A percentile compares a stretch with the other conserved stretches of the same genome.
These are phyloP conservation scores for Nitzschia inconspicua DNA, from an alignment of 108 stramenopile species.

Conservation along the genomic window DNA sequence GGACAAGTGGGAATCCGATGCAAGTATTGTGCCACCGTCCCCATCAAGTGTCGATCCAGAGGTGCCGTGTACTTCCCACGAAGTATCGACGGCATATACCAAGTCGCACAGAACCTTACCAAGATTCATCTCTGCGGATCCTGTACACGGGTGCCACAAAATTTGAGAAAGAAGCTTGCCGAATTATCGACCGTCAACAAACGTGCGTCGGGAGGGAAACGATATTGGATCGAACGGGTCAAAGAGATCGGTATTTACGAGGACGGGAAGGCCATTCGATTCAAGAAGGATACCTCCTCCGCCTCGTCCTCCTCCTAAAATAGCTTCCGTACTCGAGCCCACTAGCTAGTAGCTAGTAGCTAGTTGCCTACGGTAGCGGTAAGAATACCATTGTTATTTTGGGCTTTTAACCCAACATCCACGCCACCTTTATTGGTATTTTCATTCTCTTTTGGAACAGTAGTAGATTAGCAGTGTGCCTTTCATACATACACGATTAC, in stretches of 20 bases:
- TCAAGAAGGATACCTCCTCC: too few relatives aligned
- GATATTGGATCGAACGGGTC: constrained; percentile 3
- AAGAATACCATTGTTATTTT: too few relatives aligned
- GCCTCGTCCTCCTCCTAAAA: too few relatives aligned
- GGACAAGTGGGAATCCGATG: constrained; percentile 39
- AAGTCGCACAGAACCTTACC: constrained; percentile 9
- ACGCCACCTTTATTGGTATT: too few relatives aligned
- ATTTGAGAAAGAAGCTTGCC: neutral
- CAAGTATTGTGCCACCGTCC: constrained; percentile 14
- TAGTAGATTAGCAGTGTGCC: too few relatives aligned
- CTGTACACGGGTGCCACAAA: neutral
- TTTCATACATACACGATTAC: too few relatives aligned
- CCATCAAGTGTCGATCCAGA: constrained; percentile 1
- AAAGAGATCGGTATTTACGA: constrained; percentile 10
- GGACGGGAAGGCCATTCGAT: constrained; percentile 1
- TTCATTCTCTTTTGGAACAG: too few relatives aligned
- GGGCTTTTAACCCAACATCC: too few relatives aligned
- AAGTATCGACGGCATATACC: constrained; percentile 11
- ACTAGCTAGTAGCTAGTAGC: too few relatives aligned
- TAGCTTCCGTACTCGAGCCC: too few relatives aligned
- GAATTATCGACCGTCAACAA: too few relatives aligned
- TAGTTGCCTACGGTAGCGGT: too few relatives aligned
- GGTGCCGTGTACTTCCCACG: constrained; percentile 27
- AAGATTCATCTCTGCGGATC: constrained; percentile 8
- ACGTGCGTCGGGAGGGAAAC: constrained; percentile 10